Evolutionary conservation across 2,329 filamentous ascomycete species (phyloP).

Genomic region (Colletotrichum australisinense): DNA sequence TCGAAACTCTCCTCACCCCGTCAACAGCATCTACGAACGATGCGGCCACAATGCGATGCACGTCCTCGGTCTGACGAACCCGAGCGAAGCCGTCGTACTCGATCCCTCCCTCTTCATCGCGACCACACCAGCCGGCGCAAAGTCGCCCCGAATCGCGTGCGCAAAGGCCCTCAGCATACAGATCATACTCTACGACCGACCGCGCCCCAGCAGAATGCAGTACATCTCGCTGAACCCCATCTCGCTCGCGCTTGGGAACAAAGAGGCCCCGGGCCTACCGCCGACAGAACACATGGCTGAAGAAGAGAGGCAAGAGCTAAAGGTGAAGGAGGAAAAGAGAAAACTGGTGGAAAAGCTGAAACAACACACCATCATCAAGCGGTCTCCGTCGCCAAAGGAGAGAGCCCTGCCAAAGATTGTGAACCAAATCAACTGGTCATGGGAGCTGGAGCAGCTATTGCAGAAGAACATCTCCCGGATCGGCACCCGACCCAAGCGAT

Average conservation of each 20-base stretch:
- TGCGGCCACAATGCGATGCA: conserved; percentile 87
- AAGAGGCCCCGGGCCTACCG: conserved; percentile 54
- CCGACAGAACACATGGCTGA: conserved; percentile 70
- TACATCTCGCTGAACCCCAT: conserved; percentile 95
- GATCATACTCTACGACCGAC: conserved; percentile 88
- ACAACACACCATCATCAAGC: conserved; percentile 85
- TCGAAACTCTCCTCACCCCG: conserved; percentile 82
- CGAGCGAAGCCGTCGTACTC: conserved; percentile 61
- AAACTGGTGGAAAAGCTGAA: conserved; percentile 87
- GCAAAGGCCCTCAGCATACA: conserved; percentile 81
- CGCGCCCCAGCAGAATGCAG: conserved; percentile 89
- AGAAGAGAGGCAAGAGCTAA: conserved; percentile 73
- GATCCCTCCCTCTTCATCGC: conserved; percentile 78
- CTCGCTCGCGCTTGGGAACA: conserved; percentile 84
- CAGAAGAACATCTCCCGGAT: conserved; percentile 92
- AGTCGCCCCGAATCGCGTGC: conserved; percentile 79
- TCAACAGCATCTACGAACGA: conserved; percentile 83
- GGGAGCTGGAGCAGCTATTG: conserved; percentile 85
- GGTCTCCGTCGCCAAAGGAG: conserved; percentile 84
- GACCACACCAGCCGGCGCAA: conserved; percentile 61
- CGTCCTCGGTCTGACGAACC: conserved; percentile 87
- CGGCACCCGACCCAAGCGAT: conserved; percentile 82
- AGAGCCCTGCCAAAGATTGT: conserved; percentile 83
- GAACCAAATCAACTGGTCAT: conserved; percentile 95
- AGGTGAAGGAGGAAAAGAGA: conserved; percentile 68